A percentile compares a stretch with the other conserved stretches of the same genome.
Conservation (phyloP, 371 early-diverging fungal species). For the Furculomyces boomerangus region DNA sequence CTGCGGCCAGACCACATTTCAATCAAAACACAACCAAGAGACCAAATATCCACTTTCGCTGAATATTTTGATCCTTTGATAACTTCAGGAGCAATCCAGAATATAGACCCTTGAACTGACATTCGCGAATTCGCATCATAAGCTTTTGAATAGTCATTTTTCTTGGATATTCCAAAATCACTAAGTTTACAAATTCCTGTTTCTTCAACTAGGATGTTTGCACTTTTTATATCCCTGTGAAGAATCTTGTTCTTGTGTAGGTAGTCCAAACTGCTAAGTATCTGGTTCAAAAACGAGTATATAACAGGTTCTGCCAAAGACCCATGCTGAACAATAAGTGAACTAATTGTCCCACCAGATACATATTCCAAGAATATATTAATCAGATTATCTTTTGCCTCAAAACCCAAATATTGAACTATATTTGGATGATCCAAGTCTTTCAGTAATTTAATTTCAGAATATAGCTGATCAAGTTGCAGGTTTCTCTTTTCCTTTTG, state of each 20-base stretch:
- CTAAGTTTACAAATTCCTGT: constrained; percentile 86
- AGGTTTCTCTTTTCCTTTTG: constrained; percentile 6
- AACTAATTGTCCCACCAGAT: constrained; percentile 62
- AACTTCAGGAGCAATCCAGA: constrained; percentile 93
- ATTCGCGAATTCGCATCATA: constrained; percentile 30
- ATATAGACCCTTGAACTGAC: constrained; percentile 47
- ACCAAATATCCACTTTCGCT: constrained; percentile 61
- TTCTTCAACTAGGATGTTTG: constrained; percentile 71
- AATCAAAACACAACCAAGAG: constrained; percentile 66
- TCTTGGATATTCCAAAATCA: constrained; percentile 90
- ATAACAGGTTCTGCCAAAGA: constrained; percentile 53
- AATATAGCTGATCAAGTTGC: constrained; percentile 33
- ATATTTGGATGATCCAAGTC: constrained; percentile 67
- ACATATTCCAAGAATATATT: constrained; percentile 89
- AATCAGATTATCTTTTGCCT: constrained; percentile 35
- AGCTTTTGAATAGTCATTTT: constrained; percentile 22
- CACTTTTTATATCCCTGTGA: constrained; percentile 92
- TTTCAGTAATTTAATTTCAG: constrained; percentile 69
- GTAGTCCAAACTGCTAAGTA: constrained; percentile 68
- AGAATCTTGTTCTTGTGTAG: constrained; percentile 78
- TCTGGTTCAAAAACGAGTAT: constrained; percentile 70
- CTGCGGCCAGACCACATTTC: constrained; percentile 83
- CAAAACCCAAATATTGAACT: constrained; percentile 62
- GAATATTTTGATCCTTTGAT: constrained; percentile 58
- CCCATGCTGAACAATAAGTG: constrained; percentile 43